Conservation (phyloP, 2,329 filamentous ascomycete species). For the Diaporthe destruens region DNA sequence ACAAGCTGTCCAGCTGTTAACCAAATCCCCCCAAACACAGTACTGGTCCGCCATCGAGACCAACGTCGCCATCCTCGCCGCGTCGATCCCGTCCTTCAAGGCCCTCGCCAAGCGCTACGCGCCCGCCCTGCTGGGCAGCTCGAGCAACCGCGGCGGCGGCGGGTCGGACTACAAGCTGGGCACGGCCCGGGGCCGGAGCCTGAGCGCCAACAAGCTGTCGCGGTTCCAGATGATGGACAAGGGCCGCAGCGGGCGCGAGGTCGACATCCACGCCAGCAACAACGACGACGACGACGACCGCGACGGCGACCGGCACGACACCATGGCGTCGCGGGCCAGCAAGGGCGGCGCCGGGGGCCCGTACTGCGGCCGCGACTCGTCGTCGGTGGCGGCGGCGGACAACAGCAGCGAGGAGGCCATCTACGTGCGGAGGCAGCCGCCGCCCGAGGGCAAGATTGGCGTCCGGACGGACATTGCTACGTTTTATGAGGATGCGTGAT, state of each 20-base stretch:
- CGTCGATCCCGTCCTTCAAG: conserved; percentile 53
- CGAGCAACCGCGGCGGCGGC: conserved; percentile 29
- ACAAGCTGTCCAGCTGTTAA: too few relatives aligned
- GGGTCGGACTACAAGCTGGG: conserved; percentile 34
- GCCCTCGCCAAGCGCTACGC: conserved; percentile 53
- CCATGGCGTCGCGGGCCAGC: neutral
- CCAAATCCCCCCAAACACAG: accelerated
- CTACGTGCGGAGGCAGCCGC: conserved; percentile 18
- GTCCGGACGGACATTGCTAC: conserved; percentile 33
- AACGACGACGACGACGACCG: neutral
- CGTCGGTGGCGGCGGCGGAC: neutral
- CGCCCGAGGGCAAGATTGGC: conserved; percentile 27
- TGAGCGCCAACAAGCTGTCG: conserved; percentile 14
- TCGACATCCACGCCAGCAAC: conserved; percentile 18
- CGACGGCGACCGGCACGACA: neutral
- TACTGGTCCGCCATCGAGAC: conserved; percentile 55
- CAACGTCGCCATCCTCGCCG: conserved; percentile 53
- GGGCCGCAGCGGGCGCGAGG: conserved; percentile 26
- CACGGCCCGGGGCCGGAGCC: neutral
- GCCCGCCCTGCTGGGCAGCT: conserved; percentile 52
- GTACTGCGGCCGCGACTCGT: too few relatives aligned
- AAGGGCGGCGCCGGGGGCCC: too few relatives aligned
- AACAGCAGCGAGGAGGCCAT: conserved; percentile 34
- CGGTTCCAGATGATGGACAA: conserved; percentile 42
- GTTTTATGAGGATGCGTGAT: conserved; percentile 27